phyloP scores from a whole-genome alignment of 805 yeast genomes.

The Kuraishia floccosa region DNA sequence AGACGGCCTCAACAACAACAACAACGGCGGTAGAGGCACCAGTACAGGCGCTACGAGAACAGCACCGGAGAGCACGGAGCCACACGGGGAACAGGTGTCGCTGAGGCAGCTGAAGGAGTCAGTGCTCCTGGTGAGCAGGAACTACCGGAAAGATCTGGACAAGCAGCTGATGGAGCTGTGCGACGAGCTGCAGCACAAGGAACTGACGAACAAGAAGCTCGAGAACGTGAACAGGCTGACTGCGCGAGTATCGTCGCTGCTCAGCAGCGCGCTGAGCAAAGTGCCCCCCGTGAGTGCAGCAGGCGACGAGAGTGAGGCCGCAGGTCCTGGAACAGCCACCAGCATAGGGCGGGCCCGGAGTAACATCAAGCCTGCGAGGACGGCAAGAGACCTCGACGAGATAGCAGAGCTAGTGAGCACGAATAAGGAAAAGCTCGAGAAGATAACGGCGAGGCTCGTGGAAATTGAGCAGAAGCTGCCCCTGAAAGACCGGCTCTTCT shows the following conservation, averaged over 20 bases:
- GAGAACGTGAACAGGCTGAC: neutral
- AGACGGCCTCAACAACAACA: conserved; percentile 1
- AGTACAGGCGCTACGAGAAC: neutral
- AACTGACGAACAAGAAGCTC: neutral
- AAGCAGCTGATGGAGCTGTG: conserved; percentile 12
- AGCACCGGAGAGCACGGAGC: neutral
- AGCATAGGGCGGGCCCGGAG: too few relatives aligned
- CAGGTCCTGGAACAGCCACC: too few relatives aligned
- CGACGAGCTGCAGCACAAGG: conserved; percentile 2
- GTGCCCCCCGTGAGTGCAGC: too few relatives aligned
- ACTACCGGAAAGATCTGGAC: conserved; percentile 17
- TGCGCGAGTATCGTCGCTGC: neutral
- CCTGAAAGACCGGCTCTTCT: conserved; percentile 21
- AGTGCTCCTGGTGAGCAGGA: conserved; percentile 8
- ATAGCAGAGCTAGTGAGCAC: conserved; percentile 8
- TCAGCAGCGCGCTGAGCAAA: neutral
- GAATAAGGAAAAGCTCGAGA: conserved; percentile 11
- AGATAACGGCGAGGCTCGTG: conserved; percentile 14
- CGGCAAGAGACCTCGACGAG: conserved; percentile 9
- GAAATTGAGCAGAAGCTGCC: conserved; percentile 24
- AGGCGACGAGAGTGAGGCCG: too few relatives aligned
- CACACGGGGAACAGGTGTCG: conserved; percentile 4
- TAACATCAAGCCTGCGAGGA: neutral
- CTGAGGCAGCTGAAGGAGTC: conserved; percentile 13
- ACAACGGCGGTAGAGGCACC: neutral